Conservation (phyloP, 2,329 filamentous ascomycete species). For the Verticillium klebahnii region DNA sequence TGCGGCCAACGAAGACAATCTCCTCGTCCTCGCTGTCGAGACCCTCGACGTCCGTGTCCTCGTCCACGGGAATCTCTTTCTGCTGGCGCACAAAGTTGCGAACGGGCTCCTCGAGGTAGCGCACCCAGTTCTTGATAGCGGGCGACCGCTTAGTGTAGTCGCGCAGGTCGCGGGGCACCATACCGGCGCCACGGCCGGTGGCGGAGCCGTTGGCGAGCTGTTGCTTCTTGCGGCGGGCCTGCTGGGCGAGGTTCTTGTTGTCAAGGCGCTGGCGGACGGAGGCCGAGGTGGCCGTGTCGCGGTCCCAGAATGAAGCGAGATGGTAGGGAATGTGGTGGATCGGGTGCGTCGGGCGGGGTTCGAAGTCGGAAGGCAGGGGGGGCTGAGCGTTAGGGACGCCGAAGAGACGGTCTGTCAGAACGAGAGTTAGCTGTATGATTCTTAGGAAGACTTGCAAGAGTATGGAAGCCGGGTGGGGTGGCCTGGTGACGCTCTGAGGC, state of each 20-base stretch:
- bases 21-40: conserved; percentile 65
- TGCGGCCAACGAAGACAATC: conserved; percentile 80
- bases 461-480: neutral
- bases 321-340: conserved; percentile 81
- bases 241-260: conserved; percentile 35
- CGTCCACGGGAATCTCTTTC: conserved; percentile 23
- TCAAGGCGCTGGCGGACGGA: conserved; percentile 45
- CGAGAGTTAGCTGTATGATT: neutral
- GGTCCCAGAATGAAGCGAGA: conserved; percentile 80
- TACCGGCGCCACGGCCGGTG: conserved; percentile 41
- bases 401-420: conserved; percentile 67
- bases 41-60: conserved; percentile 42
- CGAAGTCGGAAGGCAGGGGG: conserved; percentile 78
- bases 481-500: neutral
- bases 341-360: conserved; percentile 74
- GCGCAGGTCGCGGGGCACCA: conserved; percentile 75
- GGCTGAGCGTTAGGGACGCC: conserved; percentile 83
- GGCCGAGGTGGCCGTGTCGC: conserved; percentile 26
- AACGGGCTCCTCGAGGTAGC: conserved; percentile 80
- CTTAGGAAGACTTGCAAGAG: neutral
- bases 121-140: conserved; percentile 74
- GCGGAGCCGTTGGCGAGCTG: conserved; percentile 35
- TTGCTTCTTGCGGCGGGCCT: conserved; percentile 40
- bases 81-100: conserved; percentile 65
- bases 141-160: conserved; percentile 75